Evolutionary conservation across 768 basidiomycete species (phyloP).

Genomic region (Phanerochaete carnosa): DNA sequence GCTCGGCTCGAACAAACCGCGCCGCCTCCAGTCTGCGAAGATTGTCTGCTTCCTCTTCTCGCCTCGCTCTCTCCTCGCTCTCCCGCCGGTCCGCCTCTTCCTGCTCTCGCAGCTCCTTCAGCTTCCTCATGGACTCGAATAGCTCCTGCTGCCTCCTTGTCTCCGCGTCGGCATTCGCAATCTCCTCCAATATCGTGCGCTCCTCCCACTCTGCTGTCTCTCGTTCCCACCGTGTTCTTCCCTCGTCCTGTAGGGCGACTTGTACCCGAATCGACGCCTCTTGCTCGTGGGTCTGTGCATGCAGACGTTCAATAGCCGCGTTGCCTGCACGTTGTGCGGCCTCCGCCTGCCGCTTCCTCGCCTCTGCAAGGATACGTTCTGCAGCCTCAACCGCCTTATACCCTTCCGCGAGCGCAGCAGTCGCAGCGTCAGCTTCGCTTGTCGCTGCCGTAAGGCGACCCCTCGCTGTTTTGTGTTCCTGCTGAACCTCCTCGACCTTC

Average conservation of each 20-base stretch:
- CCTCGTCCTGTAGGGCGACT: not conserved
- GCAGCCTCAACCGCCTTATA: not conserved
- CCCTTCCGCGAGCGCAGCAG: not conserved
- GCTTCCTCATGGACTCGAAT: not conserved
- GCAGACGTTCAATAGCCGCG: not conserved
- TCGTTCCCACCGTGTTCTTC: not conserved
- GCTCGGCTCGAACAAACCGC: not conserved
- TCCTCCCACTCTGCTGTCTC: not conserved
- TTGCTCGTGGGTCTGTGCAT: not conserved
- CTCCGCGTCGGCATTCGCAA: not conserved
- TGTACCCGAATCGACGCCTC: not conserved
- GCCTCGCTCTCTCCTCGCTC: not conserved
- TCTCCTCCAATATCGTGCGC: not conserved
- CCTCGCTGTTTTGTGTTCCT: not conserved
- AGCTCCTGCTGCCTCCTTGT: not conserved
- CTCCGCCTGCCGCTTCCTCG: not conserved
- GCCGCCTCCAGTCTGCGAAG: not conserved
- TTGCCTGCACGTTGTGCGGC: not conserved
- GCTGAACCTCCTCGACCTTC: not conserved
- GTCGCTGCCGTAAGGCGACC: not conserved
- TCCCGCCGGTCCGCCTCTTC: conserved; percentile 5
- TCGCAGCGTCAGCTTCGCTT: not conserved
- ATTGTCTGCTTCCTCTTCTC: not conserved
- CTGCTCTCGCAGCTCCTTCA: not conserved
- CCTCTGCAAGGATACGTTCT: not conserved